Evolutionary conservation across 2,329 filamentous ascomycete genomes (phyloP), one percentile per base, ranked within the genome.

Genomic region (Aulographum hederae): DNA sequence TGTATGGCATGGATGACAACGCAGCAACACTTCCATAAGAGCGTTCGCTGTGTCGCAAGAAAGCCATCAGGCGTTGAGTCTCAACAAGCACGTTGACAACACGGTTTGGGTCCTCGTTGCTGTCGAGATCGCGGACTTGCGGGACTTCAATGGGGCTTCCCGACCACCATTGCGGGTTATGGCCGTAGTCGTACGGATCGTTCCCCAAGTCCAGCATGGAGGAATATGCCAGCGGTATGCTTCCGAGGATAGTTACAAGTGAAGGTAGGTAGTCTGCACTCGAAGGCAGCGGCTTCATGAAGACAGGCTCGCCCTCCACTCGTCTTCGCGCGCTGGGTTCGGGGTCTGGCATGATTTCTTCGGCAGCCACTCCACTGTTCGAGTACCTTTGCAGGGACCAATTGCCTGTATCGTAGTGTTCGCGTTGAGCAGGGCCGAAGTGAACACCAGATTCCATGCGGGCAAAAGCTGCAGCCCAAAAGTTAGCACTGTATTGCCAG

Each of bases 101-200:
- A 23, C 56, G 47, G 14, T 43, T 45, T 21, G 52, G 46, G 3
- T 45, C 44, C 6, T 46, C 44, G 6, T n/a, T 16, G 28, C 20
- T n/a, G 14, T 44, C 41, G n/a, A 49, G 32, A 3, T 41, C 41
- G 11, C 41, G 30, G 32, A 48, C 43, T n/a, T 42, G 41, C 5
- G 46, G 46, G 18, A 42, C 37, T 4, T 50, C 41, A n/a, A 70
- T 56, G 15, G 66, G 60, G 0, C 58, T 58, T 14, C 71, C 71
- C 41, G 63, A 66, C 70, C 71, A 76, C 71, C 71, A 76, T 8
- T 69, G 62, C 2, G 55, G 40, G 36, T 71, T 61, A 32, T 61
- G 47, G 27, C 66, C 67, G 41, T 75, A 75, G 35, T 64, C 54
- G 2, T 50, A 43, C 16, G 60, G 46, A 4, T 54, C 41, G 17